Conservation (phyloP, 2,329 filamentous ascomycete genomes). For the Myriosclerotinia duriaeana region DNA sequence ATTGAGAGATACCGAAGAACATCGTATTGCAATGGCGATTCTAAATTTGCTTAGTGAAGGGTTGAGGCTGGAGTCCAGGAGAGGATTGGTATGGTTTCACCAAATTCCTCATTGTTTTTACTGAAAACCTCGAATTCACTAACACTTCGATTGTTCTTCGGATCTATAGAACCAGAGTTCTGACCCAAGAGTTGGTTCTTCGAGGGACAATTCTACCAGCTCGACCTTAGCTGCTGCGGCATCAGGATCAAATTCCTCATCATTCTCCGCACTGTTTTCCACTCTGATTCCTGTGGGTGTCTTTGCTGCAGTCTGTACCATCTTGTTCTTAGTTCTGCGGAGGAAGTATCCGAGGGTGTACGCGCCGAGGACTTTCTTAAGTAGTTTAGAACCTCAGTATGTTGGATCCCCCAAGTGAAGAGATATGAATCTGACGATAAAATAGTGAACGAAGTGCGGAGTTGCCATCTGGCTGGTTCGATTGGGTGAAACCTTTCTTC, state of each 20-base stretch:
- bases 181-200: conserved; percentile 48
- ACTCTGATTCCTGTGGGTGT: conserved; percentile 55
- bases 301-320: conserved; percentile 50
- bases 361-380: conserved; percentile 53
- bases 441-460: conserved; percentile 39
- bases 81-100: conserved; percentile 12
- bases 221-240: conserved; percentile 40
- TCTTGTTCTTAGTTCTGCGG: conserved; percentile 52
- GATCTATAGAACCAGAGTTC: conserved; percentile 26
- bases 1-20: background rate
- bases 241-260: conserved; percentile 45
- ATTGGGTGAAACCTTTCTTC: conserved; percentile 41
- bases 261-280: conserved; percentile 46
- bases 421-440: conserved; percentile 14
- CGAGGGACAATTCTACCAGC: conserved; percentile 44
- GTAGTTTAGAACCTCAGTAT: conserved; percentile 51
- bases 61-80: conserved; percentile 19
- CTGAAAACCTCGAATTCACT: background rate
- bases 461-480: conserved; percentile 41
- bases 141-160: background rate
- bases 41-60: conserved; percentile 9
- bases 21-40: conserved; percentile 1
- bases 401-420: background rate
- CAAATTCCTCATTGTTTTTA: background rate
- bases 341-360: conserved; percentile 54